A percentile compares a stretch with the other conserved stretches of the same genome.
Conservation (phyloP, 305 asterid species). For the Fraxinus nigra region DNA sequence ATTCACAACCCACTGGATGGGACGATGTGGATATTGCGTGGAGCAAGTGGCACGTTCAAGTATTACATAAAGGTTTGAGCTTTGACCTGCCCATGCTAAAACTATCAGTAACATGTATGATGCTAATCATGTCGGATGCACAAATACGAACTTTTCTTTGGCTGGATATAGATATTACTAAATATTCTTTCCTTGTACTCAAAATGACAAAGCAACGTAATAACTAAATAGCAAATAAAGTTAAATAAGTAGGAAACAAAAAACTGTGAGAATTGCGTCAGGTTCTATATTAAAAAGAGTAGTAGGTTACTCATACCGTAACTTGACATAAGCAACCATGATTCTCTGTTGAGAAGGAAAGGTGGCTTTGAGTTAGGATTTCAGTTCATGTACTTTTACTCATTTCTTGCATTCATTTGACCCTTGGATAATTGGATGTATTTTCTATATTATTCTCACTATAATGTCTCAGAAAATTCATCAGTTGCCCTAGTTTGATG, state of each 20-base stretch:
- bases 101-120: neutral
- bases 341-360: constrained; percentile 14
- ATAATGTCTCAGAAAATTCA: neutral
- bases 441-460: neutral
- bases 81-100: constrained; percentile 9
- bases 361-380: neutral
- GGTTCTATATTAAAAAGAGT: constrained; percentile 6
- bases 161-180: constrained; percentile 16
- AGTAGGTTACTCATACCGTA: neutral
- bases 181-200: neutral
- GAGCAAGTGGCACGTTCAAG: constrained; percentile 91
- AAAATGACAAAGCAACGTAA: neutral
- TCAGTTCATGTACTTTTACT: neutral
- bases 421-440: neutral
- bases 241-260: neutral
- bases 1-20: constrained; percentile 96
- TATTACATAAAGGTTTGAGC: constrained; percentile 84
- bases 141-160: neutral
- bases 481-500: constrained; percentile 1
- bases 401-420: neutral
- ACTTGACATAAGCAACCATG: constrained; percentile 7
- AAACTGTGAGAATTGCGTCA: neutral
- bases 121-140: neutral
- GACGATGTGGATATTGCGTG: constrained; percentile 73
- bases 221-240: neutral